Conservation (phyloP, 495 filamentous ascomycete genomes). For the Pseudoneurospora amorphoporcata region DNA sequence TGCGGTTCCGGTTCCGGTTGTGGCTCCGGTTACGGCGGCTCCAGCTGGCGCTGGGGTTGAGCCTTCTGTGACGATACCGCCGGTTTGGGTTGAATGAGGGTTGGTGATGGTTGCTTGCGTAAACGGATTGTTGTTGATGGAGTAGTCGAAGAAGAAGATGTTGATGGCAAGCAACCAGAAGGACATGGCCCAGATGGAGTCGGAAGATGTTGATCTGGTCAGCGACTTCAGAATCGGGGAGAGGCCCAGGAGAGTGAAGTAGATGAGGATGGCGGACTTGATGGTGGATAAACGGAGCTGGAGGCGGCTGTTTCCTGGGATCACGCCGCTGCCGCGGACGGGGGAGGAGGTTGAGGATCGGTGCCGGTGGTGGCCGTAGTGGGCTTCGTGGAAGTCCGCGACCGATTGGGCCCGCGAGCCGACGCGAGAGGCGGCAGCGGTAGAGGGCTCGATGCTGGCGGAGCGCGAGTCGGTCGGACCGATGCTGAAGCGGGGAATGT, state of each 20-base stretch:
- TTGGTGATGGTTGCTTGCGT: not conserved
- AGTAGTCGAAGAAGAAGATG: conserved; percentile 95
- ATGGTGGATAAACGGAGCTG: conserved; percentile 38
- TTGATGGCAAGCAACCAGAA: conserved; percentile 90
- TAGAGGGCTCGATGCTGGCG: conserved; percentile 27
- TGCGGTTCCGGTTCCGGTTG: not conserved
- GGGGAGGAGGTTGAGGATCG: conserved; percentile 2
- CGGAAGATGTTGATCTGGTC: conserved; percentile 76
- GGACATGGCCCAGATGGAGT: conserved; percentile 95
- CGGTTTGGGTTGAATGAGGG: not conserved
- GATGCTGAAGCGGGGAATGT: conserved; percentile 6
- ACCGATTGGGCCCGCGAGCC: not conserved
- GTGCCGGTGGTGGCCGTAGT: not conserved
- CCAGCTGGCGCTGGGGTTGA: not conserved
- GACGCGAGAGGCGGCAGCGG: conserved; percentile 12
- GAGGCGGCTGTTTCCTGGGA: conserved; percentile 17
- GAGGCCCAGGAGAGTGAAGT: conserved; percentile 79
- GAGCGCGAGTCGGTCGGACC: conserved; percentile 20
- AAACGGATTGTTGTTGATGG: conserved; percentile 17
- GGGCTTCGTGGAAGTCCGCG: not conserved
- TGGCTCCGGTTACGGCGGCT: not conserved
- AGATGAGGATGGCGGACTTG: conserved; percentile 91
- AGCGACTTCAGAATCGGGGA: conserved; percentile 92
- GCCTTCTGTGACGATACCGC: conserved; percentile 13
- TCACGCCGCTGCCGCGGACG: not conserved